A percentile compares a stretch with the other conserved stretches of the same genome.
Conservation (phyloP, 768 basidiomycete species). For the Strobilomyces dryophilus region DNA sequence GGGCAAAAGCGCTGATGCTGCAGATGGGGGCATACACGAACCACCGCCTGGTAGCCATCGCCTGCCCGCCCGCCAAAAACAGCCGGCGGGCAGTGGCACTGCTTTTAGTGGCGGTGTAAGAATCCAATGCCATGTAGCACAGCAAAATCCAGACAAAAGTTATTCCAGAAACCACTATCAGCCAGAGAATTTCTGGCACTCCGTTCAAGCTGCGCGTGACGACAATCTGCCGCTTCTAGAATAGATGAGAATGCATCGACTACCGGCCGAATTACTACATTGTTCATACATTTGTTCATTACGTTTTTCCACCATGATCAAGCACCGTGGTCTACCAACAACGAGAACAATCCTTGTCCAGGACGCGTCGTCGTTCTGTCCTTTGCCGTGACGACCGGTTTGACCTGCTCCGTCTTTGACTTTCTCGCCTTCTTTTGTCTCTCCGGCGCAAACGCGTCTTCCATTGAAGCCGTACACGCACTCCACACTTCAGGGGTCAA, state of each 20-base stretch:
- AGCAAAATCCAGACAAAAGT: no score
- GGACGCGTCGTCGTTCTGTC: slow-evolving; percentile 11
- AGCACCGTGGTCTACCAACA: slow-evolving; percentile 39
- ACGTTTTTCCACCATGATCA: slow-evolving; percentile 13
- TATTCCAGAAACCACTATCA: no score
- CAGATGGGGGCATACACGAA: no score
- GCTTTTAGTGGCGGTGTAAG: no score
- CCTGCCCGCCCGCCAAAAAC: no score
- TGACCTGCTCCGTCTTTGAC: slow-evolving; percentile 17
- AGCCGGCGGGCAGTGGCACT: no score
- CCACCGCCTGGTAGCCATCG: no score
- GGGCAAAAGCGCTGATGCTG: no score
- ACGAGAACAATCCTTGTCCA: slow-evolving; percentile 32
- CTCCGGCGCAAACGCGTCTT: slow-evolving; percentile 47
- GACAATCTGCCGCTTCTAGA: not conserved
- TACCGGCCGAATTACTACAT: not conserved
- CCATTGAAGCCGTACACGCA: slow-evolving; percentile 45
- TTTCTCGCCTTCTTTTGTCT: slow-evolving; percentile 42
- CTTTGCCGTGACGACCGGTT: slow-evolving; percentile 18
- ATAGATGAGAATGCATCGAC: not conserved
- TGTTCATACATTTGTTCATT: no score
- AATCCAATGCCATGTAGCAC: no score
- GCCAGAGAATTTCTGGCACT: no score
- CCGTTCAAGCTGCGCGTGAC: no score
- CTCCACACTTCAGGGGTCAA: slow-evolving; percentile 40